Evolutionary conservation across 768 basidiomycete species (phyloP), one percentile per base, ranked within the genome.

Genomic region (Rhodotorula kratochvilovae): DNA sequence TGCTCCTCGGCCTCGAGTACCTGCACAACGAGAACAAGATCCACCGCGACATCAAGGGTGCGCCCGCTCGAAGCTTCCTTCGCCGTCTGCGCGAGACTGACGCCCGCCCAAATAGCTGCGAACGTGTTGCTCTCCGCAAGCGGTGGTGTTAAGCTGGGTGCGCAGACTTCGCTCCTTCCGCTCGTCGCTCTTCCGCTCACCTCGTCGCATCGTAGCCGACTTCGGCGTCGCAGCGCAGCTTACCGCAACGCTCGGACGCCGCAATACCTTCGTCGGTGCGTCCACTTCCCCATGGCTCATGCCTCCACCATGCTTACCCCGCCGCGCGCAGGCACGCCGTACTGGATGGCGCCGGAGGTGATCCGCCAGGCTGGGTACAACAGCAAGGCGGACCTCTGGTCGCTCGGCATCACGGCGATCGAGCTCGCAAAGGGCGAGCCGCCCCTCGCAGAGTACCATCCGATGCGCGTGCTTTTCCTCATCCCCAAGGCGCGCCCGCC

Each of bases 291-390:
- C 0, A 94, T 96, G 80, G 92, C 96, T 65, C 92, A 80, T n/a
- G n/a, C n/a, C 16, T 79, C 79, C 6, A 78, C 7, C 80, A 76
- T 19, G 45, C 68, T 79, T 11, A n/a, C 4, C 0, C 39, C 17
- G 10, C 29, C 39, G 3, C 16, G 23, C 19, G 36, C 61, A 63
- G 76, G 92, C 39, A 94, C 92, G 6, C 92, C 92, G 3, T 94
- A 92, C 79, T 95, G 92, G 92, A 95, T 95, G 93, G 95, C 95
- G 5, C 95, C 95, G 4, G 95, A 98, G 80, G 95, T 98, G 66
- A 98, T 98, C 77, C 88, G 92, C 45, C 93, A 97, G 80, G 90
- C 93, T 12, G 95, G 94, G 2, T 98, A 98, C 81, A 93, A 97
- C 78, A 86, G 87, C 4, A 92, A 93, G 81, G 95, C 95, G 5